These are phyloP conservation scores for Aegilops umbellulata DNA, from an alignment of 176 grass and related monocot genomes.

Conservation along the genomic window DNA sequence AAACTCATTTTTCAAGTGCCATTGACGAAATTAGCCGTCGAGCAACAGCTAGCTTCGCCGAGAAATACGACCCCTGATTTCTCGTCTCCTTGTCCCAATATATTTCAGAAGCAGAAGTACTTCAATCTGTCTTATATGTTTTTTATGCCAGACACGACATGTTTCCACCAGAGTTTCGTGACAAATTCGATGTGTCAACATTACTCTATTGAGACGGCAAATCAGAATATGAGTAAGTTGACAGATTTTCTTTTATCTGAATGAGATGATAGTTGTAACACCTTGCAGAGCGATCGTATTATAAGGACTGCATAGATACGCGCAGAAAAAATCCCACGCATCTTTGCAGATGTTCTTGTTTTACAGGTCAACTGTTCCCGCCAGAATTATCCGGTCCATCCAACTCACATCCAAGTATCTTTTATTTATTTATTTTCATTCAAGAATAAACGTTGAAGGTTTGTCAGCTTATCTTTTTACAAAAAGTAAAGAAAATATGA, in stretches of 20 bases:
- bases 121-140: not conserved
- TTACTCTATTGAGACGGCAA: not conserved
- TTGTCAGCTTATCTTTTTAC: not conserved
- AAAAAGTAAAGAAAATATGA: not conserved
- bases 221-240: not conserved
- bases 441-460: not conserved
- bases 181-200: not conserved
- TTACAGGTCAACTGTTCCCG: slow-evolving; percentile 2
- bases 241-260: too few species aligned
- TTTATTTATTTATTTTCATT: too few species aligned
- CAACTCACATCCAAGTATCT: too few species aligned
- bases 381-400: not conserved
- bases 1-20: not conserved
- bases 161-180: not conserved
- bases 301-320: not conserved
- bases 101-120: not conserved
- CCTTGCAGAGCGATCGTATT: not conserved
- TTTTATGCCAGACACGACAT: not conserved
- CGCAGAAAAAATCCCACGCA: not conserved
- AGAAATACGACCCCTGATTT: not conserved
- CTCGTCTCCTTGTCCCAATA: not conserved
- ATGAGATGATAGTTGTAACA: not conserved
- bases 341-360: too few species aligned
- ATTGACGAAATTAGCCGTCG: not conserved
- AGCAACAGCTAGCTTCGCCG: not conserved